phyloP scores from a whole-genome alignment of 1,284 basidiomycete genomes.

The Trametes sp. region DNA sequence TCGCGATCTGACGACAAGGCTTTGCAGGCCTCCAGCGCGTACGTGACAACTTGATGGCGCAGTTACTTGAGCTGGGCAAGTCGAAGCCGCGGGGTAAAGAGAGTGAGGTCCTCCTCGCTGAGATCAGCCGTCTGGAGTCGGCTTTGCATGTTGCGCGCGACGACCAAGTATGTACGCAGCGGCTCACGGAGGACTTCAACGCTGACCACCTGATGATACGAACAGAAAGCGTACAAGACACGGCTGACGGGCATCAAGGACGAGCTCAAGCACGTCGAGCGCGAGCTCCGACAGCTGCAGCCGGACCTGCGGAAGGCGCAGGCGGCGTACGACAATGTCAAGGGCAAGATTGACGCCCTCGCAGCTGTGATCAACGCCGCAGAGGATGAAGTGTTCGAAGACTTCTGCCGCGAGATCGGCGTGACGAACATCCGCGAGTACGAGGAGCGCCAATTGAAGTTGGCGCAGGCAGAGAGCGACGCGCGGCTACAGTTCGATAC shows the following conservation, averaged over 20 bases:
- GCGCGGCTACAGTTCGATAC: constrained; percentile 86
- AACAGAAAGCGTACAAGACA: constrained; percentile 67
- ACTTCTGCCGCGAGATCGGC: constrained; percentile 86
- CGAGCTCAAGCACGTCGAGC: constrained; percentile 80
- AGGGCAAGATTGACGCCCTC: constrained; percentile 64
- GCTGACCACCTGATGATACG: not conserved
- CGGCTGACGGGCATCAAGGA: constrained; percentile 77
- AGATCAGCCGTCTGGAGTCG: constrained; percentile 84
- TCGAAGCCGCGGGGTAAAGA: constrained; percentile 83
- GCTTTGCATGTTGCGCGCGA: constrained; percentile 78
- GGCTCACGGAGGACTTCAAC: no score
- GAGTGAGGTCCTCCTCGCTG: constrained; percentile 81
- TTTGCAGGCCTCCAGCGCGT: constrained; percentile 70
- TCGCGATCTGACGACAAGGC: not conserved
- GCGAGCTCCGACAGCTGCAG: constrained; percentile 69
- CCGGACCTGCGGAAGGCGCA: constrained; percentile 78
- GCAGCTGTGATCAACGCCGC: constrained; percentile 72
- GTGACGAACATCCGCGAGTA: constrained; percentile 92
- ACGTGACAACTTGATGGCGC: constrained; percentile 79
- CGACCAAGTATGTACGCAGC: constrained; percentile 70
- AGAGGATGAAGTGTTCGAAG: constrained; percentile 83
- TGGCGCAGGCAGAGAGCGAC: constrained; percentile 88
- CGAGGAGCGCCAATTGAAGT: constrained; percentile 90
- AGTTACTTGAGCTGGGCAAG: constrained; percentile 84
- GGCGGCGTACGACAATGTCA: constrained; percentile 57